phyloP scores from a whole-genome alignment of 179 eudicot genomes.

The Spinacia oleracea region DNA sequence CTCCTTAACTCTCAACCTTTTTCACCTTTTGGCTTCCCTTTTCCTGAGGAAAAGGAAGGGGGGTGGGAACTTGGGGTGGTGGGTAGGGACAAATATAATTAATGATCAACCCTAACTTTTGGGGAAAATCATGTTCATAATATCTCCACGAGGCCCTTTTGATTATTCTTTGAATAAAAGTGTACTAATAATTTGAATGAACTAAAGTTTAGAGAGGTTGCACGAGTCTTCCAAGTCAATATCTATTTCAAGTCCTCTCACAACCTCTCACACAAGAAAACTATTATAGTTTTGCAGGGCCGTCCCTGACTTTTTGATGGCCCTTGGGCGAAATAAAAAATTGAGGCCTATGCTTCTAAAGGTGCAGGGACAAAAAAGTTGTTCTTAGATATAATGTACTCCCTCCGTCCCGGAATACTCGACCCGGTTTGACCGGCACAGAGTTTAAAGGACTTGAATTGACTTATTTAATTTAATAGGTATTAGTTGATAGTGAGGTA shows the following conservation, averaged over 20 bases:
- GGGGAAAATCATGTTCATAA: background rate
- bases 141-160: background rate
- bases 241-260: background rate
- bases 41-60: background rate
- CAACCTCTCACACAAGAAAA: background rate
- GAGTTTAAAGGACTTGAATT: too few species aligned
- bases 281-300: background rate
- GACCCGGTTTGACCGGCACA: too few species aligned
- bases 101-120: background rate
- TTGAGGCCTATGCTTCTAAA: too few species aligned
- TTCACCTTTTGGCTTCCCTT: constrained; percentile 6
- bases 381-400: too few species aligned
- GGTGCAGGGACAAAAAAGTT: too few species aligned
- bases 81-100: background rate
- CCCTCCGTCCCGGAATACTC: too few species aligned
- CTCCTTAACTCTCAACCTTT: background rate
- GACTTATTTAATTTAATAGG: too few species aligned
- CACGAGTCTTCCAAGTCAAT: background rate
- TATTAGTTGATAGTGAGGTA: too few species aligned
- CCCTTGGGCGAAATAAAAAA: too few species aligned
- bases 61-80: background rate
- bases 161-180: background rate
- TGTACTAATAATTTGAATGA: background rate
- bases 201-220: background rate
- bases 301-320: too few species aligned